Percentiles rank a stretch among this genome's conserved stretches.
Conservation (phyloP, 1,139 yeast species). For the Saccharomycopsis hybrid region DNA sequence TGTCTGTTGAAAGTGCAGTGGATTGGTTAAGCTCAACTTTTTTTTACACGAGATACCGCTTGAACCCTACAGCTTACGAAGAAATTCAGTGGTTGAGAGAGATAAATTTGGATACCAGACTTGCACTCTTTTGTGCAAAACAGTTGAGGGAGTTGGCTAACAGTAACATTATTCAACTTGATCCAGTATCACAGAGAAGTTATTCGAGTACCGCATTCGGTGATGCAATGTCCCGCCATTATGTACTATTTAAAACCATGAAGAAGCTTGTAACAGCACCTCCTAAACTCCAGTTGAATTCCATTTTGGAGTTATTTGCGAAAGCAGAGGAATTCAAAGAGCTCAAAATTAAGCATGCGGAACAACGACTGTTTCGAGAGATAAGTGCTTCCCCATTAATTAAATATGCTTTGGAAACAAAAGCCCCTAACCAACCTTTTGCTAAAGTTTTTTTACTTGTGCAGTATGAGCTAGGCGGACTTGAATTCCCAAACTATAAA, state of each 20-base stretch:
- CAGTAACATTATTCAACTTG: constrained; percentile 28
- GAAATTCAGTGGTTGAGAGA: constrained; percentile 24
- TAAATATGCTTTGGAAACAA: constrained; percentile 28
- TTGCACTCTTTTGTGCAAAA: constrained; percentile 30
- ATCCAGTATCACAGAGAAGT: constrained; percentile 10
- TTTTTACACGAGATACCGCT: constrained; percentile 39
- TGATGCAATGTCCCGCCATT: constrained; percentile 40
- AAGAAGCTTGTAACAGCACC: constrained; percentile 29
- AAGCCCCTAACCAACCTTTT: constrained; percentile 17
- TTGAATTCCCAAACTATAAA: constrained; percentile 37
- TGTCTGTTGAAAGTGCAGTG: constrained; percentile 35
- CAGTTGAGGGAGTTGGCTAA: constrained; percentile 29
- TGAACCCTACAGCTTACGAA: constrained; percentile 36
- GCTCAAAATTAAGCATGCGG: constrained; percentile 37
- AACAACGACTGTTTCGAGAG: constrained; percentile 37
- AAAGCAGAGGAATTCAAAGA: constrained; percentile 36
- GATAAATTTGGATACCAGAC: constrained; percentile 26
- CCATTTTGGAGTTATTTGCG: constrained; percentile 29
- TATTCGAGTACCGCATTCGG: constrained; percentile 36
- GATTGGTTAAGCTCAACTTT: constrained; percentile 48
- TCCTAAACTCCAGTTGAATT: constrained; percentile 23
- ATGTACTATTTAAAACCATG: constrained; percentile 38
- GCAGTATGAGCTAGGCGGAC: constrained; percentile 43
- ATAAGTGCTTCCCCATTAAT: constrained; percentile 35
- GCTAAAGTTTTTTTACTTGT: constrained; percentile 36